Base-by-base conservation (phyloP, 1,284 basidiomycete genomes). In the Quambalaria eucalypti region DNA sequence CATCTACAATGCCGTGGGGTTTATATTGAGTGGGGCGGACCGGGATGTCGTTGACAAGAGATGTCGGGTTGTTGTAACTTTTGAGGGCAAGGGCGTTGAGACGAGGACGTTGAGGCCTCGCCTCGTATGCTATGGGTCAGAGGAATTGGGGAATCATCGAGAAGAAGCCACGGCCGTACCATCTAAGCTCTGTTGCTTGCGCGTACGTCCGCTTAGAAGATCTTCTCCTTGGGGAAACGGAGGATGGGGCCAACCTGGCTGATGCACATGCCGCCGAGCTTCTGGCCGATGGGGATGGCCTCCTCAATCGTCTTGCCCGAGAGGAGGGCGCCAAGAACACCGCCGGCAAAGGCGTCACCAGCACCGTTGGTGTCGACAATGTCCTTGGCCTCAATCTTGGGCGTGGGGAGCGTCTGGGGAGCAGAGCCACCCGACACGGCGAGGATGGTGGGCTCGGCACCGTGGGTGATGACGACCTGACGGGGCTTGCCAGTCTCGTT, bases 311-410 rank as follows among this genome's bases (percentile, higher is more conserved):
- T 78, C 82, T 90, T 96, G 25, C 90, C 91, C 40, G 83, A 77
- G 50, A 90, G 85, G 51, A 85, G 81, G 1, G 87, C 92, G 50
- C 88, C 95, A 50, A 97, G 77, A 81, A 97, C 92, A 48, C 90
- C 95, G 61, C 95, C 95, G n/a, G 91, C 90, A 69, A 98, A 98
- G 51, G 90, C 91, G 77, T 99, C 95, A 51, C 95, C 95, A n/a
- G 95, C 95, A 52, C 90, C 95, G 78, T 98, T 99, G 55, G 95
- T 99, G 78, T 98, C 95, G 57, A 96, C 85, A 68, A 99, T 75
- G 52, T 74, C 61, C 44, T 61, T 55, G 4, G 71, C 60, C 55
- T 65, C 56, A 44, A 76, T 66, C 77, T 80, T 81, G 77, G 71
- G 78, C 73, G 78, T 80, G 76, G 51, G 65, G 76, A 78, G 78